Base-by-base conservation (phyloP, 371 early-diverging fungal genomes). In the Dinochytrium kinnereticum region DNA sequence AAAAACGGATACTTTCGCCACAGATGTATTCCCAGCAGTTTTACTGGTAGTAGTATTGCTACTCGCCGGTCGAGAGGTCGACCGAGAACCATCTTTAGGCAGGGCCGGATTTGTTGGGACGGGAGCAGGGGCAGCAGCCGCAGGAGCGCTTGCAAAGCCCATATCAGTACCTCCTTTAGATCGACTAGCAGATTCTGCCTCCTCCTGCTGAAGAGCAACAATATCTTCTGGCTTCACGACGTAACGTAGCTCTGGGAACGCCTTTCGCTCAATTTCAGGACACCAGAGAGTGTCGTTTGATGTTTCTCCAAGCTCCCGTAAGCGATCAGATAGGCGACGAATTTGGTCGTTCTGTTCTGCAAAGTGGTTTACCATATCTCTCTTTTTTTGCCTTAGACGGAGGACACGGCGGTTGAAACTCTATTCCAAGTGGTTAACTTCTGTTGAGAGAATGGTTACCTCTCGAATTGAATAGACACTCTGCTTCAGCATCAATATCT, bases 351-450 rank as follows among this genome's bases (percentile, higher is more conserved):
- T 78, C 36, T 72, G 49, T 1, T 67, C 51, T 5, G 70, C 38
- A n/a, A 82, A 76, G 30, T 44, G 30, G 0, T 77, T 59, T 0
- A 81, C 59, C 15, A 86, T 75, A 2, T 50, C 50, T 26, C 50
- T n/a, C 51, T 87, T 87, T 34, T 68, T 44, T 28, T 79, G 70
- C 33, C 85, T 70, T 0, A 86, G 71, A 1, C 44, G 37, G 15
- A 85, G 38, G 1, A 87, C 80, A 53, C 81, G 78, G 13, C 75
- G 31, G 70, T 87, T 87, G 70, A 83, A 87, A 76, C 80, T 79
- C 85, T 86, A 69, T 30, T 26, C 5, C n/a, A 30, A 2, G 44
- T 44, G 44, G 44, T 33, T 2, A n/a, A 30, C 53, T 34, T 30
- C 50, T 28, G 39, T 15, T n/a, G 30, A 24, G 59, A 34, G 59